Evolutionary conservation across 1,284 basidiomycete species (phyloP), one percentile per base, ranked within the genome.

Genomic region (Fomitopsis schrenkii): DNA sequence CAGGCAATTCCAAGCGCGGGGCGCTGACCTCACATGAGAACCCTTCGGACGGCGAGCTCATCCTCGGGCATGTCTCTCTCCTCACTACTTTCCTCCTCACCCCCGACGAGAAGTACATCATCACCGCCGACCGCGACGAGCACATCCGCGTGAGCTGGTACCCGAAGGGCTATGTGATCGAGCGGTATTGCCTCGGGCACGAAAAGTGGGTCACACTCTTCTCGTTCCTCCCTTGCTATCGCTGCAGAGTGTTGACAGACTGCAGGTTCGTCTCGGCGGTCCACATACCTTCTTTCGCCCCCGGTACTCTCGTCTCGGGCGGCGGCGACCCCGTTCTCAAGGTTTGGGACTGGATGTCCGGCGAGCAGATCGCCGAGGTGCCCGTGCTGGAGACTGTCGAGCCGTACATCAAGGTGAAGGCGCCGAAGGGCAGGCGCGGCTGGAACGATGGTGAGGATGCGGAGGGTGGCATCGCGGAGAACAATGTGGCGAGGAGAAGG

Each of bases 81-180:
- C 76, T 97, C 59, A 95, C 90, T 4, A 75, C 82, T 1, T 87
- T 92, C 70, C 68, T 88, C 45, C 81, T 96, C 57, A 83, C 87
- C 0, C 70, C 74, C 0, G 87, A 93, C 69, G 86, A 89, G 64
- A 82, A 81, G 60, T 87, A 83, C 69, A 87, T 98, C 68, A 81
- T 97, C 66, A 93, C 94, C 0, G 90, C 93, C 0, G 95, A 97
- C 72, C 78, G 95, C 52, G 95, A 97, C 70, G 95, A 97, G 72
- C 95, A 97, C 71, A 90, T 98, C 58, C 83, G 95, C 58, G 83
- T 96, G n/a, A 94, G 91, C 69, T 86, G 91, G 83, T 97, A 85
- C 71, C 95, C 95, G 0, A 79, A 90, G 62, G 90, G 93, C 14
- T 91, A 90, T 67, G 83, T 85, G 40, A 90, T 97, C 61, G 93